Conservation (phyloP, 768 basidiomycete species). For the Trametes punicea region DNA sequence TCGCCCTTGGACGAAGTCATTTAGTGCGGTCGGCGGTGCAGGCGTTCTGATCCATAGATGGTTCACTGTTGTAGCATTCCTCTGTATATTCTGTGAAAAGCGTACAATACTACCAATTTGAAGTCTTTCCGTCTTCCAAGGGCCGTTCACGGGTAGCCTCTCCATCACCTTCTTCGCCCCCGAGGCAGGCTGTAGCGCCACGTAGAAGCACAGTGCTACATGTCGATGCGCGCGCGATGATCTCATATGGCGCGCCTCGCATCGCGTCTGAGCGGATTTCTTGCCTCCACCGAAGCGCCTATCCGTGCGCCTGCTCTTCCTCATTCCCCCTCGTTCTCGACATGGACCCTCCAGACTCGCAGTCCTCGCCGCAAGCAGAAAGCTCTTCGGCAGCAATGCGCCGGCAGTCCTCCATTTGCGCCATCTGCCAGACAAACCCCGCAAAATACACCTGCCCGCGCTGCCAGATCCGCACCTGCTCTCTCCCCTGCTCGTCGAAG, state of each 20-base stretch:
- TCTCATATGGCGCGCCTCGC: neutral
- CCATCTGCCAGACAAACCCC: conserved; percentile 43
- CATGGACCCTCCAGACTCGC: neutral
- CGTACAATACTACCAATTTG: no score
- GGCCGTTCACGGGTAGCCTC: no score
- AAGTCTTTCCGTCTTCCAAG: no score
- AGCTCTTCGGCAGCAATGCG: conserved; percentile 20
- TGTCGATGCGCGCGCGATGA: no score
- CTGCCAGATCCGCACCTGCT: conserved; percentile 71
- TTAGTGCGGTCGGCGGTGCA: neutral
- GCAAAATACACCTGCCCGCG: conserved; percentile 80
- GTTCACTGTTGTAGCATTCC: conserved; percentile 7
- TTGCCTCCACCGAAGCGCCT: neutral
- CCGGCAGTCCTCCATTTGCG: conserved; percentile 38
- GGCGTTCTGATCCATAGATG: conserved; percentile 6
- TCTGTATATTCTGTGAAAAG: conserved; percentile 6
- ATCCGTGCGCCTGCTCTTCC: neutral
- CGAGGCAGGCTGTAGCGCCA: no score
- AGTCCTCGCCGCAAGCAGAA: neutral
- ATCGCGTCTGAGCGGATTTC: neutral
- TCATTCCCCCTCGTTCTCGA: neutral
- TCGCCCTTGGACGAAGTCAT: neutral
- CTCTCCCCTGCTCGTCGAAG: conserved; percentile 58
- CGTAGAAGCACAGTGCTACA: no score
- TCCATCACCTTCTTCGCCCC: no score